Conservation (phyloP, 192 early-diverging fungal species). For the Lobosporangium transversale region DNA sequence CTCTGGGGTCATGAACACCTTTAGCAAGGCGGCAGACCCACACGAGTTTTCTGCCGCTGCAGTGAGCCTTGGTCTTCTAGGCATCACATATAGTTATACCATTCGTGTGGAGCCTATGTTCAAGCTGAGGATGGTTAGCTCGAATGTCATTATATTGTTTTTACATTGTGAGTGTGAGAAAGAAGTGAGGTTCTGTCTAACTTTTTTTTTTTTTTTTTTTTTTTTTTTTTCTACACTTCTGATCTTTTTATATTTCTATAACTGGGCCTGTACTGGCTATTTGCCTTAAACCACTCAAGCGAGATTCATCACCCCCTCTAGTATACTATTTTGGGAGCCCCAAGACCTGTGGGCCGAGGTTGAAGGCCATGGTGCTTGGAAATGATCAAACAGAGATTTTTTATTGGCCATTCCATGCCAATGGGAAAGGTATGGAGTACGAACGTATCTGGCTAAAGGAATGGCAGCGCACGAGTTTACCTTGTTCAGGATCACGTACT, state of each 20-base stretch:
- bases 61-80: conserved; percentile 50
- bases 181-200: too few species aligned
- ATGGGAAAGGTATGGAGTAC: background rate
- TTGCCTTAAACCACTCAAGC: background rate
- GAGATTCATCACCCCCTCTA: conserved; percentile 27
- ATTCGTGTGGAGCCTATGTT: conserved; percentile 52
- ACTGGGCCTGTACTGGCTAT: too few species aligned
- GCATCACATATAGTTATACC: conserved; percentile 49
- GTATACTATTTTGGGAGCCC: conserved; percentile 7
- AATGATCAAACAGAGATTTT: conserved; percentile 50
- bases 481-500: background rate
- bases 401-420: conserved; percentile 52
- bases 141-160: too few species aligned
- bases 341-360: conserved; percentile 9
- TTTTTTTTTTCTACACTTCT: background rate
- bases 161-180: too few species aligned
- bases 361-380: conserved; percentile 26
- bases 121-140: conserved; percentile 50
- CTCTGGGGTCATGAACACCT: conserved; percentile 30
- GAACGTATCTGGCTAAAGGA: conserved; percentile 54
- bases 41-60: conserved; percentile 37
- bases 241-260: too few species aligned
- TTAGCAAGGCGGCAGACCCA: conserved; percentile 19
- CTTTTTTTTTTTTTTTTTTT: background rate
- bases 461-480: conserved; percentile 30